These are phyloP conservation scores for Tricholoma sp. DNA, from an alignment of 768 basidiomycete species.

Conservation along the genomic window DNA sequence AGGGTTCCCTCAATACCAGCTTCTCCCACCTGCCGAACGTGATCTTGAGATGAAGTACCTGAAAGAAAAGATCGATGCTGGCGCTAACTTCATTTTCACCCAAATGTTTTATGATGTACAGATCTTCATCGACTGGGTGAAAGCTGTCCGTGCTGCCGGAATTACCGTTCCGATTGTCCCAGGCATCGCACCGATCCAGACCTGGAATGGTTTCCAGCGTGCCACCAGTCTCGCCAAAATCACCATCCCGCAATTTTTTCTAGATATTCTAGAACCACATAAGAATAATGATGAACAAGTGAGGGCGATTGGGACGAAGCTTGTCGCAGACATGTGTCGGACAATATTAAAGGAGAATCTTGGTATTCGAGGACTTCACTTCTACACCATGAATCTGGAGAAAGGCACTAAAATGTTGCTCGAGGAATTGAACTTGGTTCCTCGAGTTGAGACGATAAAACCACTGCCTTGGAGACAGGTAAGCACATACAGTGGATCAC, in stretches of 20 bases:
- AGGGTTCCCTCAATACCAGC: slow-evolving; percentile 84
- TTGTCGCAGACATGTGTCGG: slow-evolving; percentile 93
- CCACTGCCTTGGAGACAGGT: slow-evolving; percentile 98
- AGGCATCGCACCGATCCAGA: slow-evolving; percentile 94
- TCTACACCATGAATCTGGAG: slow-evolving; percentile 97
- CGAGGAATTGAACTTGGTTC: slow-evolving; percentile 85
- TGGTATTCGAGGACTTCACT: slow-evolving; percentile 87
- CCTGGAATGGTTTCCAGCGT: slow-evolving; percentile 91
- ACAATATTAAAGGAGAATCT: slow-evolving; percentile 75
- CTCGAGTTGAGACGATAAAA: slow-evolving; percentile 85
- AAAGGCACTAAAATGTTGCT: slow-evolving; percentile 94
- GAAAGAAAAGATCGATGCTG: slow-evolving; percentile 89
- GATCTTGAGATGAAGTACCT: slow-evolving; percentile 78
- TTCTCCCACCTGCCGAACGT: slow-evolving; percentile 67
- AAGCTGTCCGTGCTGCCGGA: slow-evolving; percentile 73
- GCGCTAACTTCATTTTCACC: slow-evolving; percentile 92
- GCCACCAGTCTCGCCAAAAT: slow-evolving; percentile 78
- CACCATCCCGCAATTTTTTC: slow-evolving; percentile 67
- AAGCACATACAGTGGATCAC: slow-evolving; percentile 9
- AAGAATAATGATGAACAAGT: slow-evolving; percentile 94
- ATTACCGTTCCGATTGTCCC: slow-evolving; percentile 89
- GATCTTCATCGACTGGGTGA: slow-evolving; percentile 90
- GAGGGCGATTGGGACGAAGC: slow-evolving; percentile 84
- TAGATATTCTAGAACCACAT: slow-evolving; percentile 77
- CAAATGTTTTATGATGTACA: slow-evolving; percentile 98